Evolutionary conservation across 805 yeast genomes (phyloP).

Genomic region (Yarrowia yakushimensis): DNA sequence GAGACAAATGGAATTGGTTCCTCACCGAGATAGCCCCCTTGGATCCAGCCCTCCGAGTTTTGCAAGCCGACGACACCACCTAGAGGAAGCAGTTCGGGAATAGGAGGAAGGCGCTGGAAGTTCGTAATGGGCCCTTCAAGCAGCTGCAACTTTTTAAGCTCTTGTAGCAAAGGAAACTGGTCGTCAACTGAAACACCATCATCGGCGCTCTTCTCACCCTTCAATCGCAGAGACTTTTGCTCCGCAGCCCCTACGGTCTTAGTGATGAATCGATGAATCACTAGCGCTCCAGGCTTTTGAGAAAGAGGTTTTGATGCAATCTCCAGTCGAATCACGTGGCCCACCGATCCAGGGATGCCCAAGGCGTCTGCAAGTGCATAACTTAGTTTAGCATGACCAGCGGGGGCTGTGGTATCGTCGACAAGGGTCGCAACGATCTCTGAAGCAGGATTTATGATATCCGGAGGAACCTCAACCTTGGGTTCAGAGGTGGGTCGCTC

Average conservation of each 20-base stretch:
- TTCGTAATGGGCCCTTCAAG: conserved; percentile 42
- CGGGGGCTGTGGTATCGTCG: conserved; percentile 33
- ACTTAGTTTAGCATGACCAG: conserved; percentile 51
- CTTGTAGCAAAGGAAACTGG: conserved; percentile 24
- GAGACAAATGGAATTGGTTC: conserved; percentile 24
- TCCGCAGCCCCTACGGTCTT: conserved; percentile 26
- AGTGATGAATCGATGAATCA: conserved; percentile 53
- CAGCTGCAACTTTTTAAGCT: conserved; percentile 25
- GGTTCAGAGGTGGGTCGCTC: background rate
- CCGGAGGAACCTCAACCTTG: conserved; percentile 3
- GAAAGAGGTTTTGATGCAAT: conserved; percentile 41
- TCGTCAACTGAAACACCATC: conserved; percentile 26
- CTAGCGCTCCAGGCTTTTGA: conserved; percentile 40
- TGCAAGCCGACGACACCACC: conserved; percentile 61
- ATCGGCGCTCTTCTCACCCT: background rate
- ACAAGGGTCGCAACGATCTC: conserved; percentile 53
- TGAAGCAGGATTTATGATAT: conserved; percentile 34
- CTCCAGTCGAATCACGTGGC: conserved; percentile 53
- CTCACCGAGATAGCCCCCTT: conserved; percentile 20
- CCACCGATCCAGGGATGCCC: conserved; percentile 49
- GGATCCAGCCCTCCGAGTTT: conserved; percentile 45
- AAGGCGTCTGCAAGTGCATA: conserved; percentile 53
- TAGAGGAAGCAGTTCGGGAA: conserved; percentile 47
- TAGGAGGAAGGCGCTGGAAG: conserved; percentile 49
- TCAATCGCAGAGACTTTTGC: background rate